Conservation (phyloP, 169 alveolate species). For the Plasmodium sp. region DNA sequence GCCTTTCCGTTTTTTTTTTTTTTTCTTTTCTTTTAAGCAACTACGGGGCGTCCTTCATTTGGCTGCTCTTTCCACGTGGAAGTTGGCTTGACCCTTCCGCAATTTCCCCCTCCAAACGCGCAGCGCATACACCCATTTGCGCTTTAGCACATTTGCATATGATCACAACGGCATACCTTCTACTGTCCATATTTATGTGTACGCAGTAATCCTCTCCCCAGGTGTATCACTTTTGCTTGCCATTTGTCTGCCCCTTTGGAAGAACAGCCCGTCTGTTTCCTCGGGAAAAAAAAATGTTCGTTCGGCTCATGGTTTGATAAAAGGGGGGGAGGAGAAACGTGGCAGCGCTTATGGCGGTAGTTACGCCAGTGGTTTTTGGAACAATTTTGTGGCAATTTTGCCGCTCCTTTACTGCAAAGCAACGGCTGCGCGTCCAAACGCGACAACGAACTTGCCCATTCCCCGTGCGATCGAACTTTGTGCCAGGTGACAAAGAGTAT, state of each 20-base stretch:
- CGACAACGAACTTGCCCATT: neutral
- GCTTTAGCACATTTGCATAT: neutral
- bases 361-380: too few relatives aligned
- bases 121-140: neutral
- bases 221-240: neutral
- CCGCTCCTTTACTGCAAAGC: neutral
- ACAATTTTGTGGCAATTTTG: neutral
- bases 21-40: neutral
- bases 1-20: neutral
- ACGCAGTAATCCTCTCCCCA: neutral
- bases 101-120: neutral
- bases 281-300: neutral
- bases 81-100: neutral
- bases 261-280: neutral
- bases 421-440: neutral
- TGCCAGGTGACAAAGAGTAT: neutral
- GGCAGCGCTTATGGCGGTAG: neutral
- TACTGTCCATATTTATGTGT: neutral
- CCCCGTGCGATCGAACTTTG: neutral
- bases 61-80: neutral
- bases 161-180: neutral
- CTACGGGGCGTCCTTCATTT: neutral
- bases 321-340: neutral
- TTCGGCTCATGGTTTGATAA: neutral
- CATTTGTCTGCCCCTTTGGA: neutral